A percentile compares a stretch with the other conserved stretches of the same genome.
Evolutionary conservation across 2,329 filamentous ascomycete genomes (phyloP).

Genomic region (Annulohypoxylon truncatum): DNA sequence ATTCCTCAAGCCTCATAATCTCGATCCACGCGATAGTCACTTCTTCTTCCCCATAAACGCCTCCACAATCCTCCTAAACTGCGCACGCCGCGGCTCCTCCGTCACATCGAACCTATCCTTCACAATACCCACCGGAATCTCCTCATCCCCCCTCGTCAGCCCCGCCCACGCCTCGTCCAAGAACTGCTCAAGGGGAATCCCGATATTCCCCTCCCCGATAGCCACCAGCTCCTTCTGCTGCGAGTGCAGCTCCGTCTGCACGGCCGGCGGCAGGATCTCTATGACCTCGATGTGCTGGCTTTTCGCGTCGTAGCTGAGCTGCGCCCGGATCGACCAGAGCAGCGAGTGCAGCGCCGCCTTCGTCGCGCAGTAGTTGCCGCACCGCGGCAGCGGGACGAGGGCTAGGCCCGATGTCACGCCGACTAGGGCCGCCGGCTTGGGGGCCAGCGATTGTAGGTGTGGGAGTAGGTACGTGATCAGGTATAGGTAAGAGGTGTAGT

Average conservation of each 20-base stretch:
- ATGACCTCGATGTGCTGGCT: conserved; percentile 54
- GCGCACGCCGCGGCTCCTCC: conserved; percentile 37
- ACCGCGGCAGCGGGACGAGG: conserved; percentile 58
- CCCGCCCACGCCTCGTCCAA: conserved; percentile 59
- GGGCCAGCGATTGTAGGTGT: conserved; percentile 50
- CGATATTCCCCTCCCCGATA: conserved; percentile 50
- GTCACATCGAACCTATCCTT: conserved; percentile 29
- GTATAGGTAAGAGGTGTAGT: conserved; percentile 60
- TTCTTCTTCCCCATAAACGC: conserved; percentile 20
- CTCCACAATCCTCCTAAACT: conserved; percentile 32
- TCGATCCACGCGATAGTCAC: conserved; percentile 3
- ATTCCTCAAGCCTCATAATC: conserved; percentile 12
- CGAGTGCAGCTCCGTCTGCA: conserved; percentile 62
- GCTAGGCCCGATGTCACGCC: conserved; percentile 58
- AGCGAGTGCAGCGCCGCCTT: conserved; percentile 65
- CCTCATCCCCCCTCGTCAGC: conserved; percentile 55
- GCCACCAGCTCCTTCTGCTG: conserved; percentile 52
- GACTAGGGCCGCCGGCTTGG: conserved; percentile 46
- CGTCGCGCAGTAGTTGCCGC: conserved; percentile 64
- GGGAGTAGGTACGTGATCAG: conserved; percentile 61
- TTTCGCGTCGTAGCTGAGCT: conserved; percentile 50
- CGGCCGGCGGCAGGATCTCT: conserved; percentile 61
- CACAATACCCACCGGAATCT: conserved; percentile 47
- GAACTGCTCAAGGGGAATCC: conserved; percentile 56
- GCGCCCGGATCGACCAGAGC: conserved; percentile 57